Evolutionary conservation across 2,329 filamentous ascomycete species (phyloP), one percentile per base, ranked within the genome.

Genomic region (Endocalyx cinctus): DNA sequence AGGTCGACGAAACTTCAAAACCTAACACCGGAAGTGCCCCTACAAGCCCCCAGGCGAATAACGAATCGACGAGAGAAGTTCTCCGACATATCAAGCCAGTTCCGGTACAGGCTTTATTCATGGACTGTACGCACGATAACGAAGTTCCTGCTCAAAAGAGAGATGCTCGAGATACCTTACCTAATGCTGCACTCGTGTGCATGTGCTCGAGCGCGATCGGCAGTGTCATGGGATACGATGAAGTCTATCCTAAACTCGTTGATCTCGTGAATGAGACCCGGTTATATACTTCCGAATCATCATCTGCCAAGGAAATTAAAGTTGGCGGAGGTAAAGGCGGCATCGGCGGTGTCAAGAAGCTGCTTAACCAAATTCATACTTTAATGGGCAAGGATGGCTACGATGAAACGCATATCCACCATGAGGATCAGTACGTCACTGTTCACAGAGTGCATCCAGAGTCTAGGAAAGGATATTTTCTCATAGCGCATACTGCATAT

Each of bases 111-210:
- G 92, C 90, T 1, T 68, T 98, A 1, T 96, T 98, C 62, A 97
- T 97, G 88, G 94, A 98, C 58, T 98, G 94, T 61, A 98, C 94
- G 0, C 92, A 98, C 59, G 92, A 98, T 64, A 98, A 98, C 50
- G 90, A 98, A 63, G 84, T 87, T 3, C 92, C 92, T 1, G 87
- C 90, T 1, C 90, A 98, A 61, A 96, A 96, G 62, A 77, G 94
- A 25, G 89, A 96, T 57, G 89, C 89, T 32, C 79, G 88, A 39
- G 94, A 98, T 56, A 97, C 92, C 0, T 71, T 98, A 8, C 86
- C 94, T 6, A 97, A 94, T 52, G 89, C 90, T 31, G 92, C 92
- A 5, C 72, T 98, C 4, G 90, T 97, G 23, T 84, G 82, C 54
- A 96, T 98, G 89, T 98, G 94, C 59, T 81, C 88, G 16, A 95